phyloP scores from a whole-genome alignment of 305 asterid genomes.

The Rubia balearica region DNA sequence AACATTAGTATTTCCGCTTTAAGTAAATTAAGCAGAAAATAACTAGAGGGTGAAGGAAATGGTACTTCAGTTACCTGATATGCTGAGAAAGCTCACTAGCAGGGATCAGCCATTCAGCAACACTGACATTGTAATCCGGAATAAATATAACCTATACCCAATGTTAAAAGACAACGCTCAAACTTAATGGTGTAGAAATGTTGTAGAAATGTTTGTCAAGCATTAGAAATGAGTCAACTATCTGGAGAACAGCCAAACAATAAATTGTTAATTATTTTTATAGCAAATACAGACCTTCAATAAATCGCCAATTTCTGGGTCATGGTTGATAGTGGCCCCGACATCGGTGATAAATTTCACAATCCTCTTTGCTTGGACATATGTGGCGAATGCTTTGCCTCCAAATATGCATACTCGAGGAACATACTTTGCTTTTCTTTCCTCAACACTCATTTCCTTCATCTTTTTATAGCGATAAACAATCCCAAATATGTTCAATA shows the following conservation, averaged over 20 bases:
- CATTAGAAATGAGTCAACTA: background rate
- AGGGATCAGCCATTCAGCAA: conserved; percentile 78
- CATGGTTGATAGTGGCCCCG: conserved; percentile 82
- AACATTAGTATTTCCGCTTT: background rate
- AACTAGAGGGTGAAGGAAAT: conserved; percentile 11
- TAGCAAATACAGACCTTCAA: conserved; percentile 48
- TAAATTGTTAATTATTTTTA: background rate
- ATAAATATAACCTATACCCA: conserved; percentile 62
- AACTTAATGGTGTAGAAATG: background rate
- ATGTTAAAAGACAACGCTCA: conserved; percentile 11
- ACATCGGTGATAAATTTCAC: conserved; percentile 86
- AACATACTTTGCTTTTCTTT: conserved; percentile 59
- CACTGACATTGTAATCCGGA: conserved; percentile 91
- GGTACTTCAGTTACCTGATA: conserved; percentile 53
- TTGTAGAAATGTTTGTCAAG: conserved; percentile 8
- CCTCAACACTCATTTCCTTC: conserved; percentile 78
- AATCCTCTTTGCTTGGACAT: conserved; percentile 88
- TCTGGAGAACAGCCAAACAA: conserved; percentile 3
- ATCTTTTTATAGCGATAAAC: conserved; percentile 82
- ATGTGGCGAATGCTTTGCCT: conserved; percentile 86
- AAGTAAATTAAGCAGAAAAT: background rate
- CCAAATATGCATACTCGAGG: conserved; percentile 96
- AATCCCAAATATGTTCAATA: conserved; percentile 73
- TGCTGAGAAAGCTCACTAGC: conserved; percentile 89
- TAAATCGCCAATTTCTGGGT: conserved; percentile 76